Conservation (phyloP, 1,284 basidiomycete species). For the Austroboletus novae-zelandiae region DNA sequence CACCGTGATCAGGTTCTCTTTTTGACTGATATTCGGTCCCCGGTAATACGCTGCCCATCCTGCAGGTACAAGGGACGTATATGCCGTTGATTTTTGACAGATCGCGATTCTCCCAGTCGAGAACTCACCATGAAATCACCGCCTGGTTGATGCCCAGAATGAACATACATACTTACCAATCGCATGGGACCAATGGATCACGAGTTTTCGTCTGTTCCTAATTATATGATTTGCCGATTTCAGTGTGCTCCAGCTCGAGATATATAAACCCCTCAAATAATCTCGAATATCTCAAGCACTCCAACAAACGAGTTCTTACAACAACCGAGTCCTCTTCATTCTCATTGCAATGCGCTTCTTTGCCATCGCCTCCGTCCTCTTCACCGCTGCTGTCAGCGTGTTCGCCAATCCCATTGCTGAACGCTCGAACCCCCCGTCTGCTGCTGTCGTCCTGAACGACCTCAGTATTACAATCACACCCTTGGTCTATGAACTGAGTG, state of each 20-base stretch:
- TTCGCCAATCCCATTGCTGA: constrained; percentile 12
- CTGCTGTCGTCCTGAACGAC: constrained; percentile 2
- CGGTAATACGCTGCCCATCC: neutral
- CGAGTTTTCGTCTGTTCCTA: neutral
- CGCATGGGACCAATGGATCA: neutral
- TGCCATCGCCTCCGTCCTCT: constrained; percentile 7
- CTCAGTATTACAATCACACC: constrained; percentile 8
- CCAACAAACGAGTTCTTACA: constrained; percentile 9
- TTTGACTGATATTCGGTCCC: neutral
- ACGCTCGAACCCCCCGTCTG: constrained; percentile 4
- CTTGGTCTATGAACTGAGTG: constrained; percentile 9
- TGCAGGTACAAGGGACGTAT: constrained; percentile 1
- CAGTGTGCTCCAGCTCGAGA: neutral
- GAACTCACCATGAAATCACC: neutral
- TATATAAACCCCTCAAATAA: constrained; percentile 8
- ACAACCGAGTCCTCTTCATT: neutral
- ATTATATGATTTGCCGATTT: neutral
- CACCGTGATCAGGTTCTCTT: neutral
- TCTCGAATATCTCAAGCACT: constrained; percentile 8
- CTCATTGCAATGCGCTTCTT: constrained; percentile 14
- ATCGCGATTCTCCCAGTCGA: neutral
- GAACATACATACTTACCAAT: too few species aligned
- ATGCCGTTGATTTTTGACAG: neutral
- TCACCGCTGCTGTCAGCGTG: constrained; percentile 9
- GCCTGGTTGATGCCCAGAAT: neutral